Percentiles rank a stretch among this genome's conserved stretches.
Conservation (phyloP, 805 yeast species). For the Saccharomyces eubayanus region DNA sequence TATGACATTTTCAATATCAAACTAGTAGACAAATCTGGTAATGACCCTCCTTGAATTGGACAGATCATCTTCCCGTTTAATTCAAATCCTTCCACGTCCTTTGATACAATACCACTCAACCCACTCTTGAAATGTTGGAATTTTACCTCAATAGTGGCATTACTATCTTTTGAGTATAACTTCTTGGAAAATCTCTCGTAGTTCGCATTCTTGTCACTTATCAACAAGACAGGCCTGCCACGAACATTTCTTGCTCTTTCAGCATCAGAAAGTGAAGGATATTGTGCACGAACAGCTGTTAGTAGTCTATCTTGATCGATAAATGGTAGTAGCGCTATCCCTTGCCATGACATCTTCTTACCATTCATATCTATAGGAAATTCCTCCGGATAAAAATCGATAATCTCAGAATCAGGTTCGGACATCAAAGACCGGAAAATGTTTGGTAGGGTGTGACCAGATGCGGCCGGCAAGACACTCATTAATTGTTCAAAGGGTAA, state of each 20-base stretch:
- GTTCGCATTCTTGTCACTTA: slow-evolving; percentile 55
- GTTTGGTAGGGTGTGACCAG: slow-evolving; percentile 77
- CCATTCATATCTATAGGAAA: slow-evolving; percentile 94
- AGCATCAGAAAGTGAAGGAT: slow-evolving; percentile 52
- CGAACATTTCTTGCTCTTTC: slow-evolving; percentile 63
- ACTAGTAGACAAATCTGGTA: slow-evolving; percentile 36
- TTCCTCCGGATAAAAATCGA: slow-evolving; percentile 84
- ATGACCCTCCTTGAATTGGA: slow-evolving; percentile 31
- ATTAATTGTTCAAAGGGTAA: slow-evolving; percentile 87
- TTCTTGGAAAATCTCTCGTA: slow-evolving; percentile 28
- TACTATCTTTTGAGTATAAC: slow-evolving; percentile 25
- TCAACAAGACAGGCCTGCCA: slow-evolving; percentile 59
- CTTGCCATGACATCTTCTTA: slow-evolving; percentile 91
- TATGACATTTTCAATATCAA: slow-evolving; percentile 42
- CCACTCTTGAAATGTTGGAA: slow-evolving; percentile 47
- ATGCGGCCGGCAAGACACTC: slow-evolving; percentile 93
- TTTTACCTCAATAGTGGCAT: slow-evolving; percentile 15
- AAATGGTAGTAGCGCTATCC: slow-evolving; percentile 81
- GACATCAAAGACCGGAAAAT: slow-evolving; percentile 78
- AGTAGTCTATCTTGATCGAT: slow-evolving; percentile 76
- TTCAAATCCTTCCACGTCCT: slow-evolving; percentile 29
- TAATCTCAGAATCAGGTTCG: slow-evolving; percentile 67
- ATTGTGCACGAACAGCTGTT: slow-evolving; percentile 55
- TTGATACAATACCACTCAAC: slow-evolving; percentile 47
- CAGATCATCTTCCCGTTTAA: slow-evolving; percentile 28